Percentiles rank a stretch among this genome's conserved stretches.
Conservation (phyloP, 495 filamentous ascomycete species). For the Friedmanniomyces endolithicus region DNA sequence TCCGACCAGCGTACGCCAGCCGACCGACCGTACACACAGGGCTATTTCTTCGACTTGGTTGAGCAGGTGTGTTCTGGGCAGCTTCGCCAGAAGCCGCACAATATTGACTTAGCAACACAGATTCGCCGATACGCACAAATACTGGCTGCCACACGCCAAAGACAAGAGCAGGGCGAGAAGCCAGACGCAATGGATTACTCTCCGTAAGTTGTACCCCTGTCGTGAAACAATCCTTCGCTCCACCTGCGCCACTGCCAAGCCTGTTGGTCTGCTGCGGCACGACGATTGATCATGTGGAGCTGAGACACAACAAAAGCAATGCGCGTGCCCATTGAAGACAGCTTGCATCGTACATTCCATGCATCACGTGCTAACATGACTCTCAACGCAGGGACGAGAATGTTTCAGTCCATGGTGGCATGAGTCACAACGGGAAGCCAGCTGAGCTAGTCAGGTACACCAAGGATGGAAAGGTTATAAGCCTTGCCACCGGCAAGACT, state of each 20-base stretch:
- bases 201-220: constrained; percentile 26
- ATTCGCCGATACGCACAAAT: constrained; percentile 34
- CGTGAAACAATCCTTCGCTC: neutral
- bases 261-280: neutral
- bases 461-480: constrained; percentile 59
- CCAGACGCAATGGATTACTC: constrained; percentile 32
- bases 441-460: constrained; percentile 67
- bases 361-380: constrained; percentile 31
- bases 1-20: constrained; percentile 65
- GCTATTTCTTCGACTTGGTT: constrained; percentile 87
- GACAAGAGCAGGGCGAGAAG: constrained; percentile 27
- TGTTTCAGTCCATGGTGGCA: constrained; percentile 60
- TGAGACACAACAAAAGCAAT: neutral
- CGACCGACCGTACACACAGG: constrained; percentile 80
- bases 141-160: constrained; percentile 42
- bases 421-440: constrained; percentile 62
- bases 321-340: neutral
- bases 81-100: neutral
- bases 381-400: constrained; percentile 44
- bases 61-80: constrained; percentile 49
- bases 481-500: constrained; percentile 42
- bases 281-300: neutral
- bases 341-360: neutral
- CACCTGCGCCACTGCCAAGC: neutral
- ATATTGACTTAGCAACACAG: constrained; percentile 10